phyloP scores from a whole-genome alignment of 495 filamentous ascomycete genomes.

The Xylaria telfairii region DNA sequence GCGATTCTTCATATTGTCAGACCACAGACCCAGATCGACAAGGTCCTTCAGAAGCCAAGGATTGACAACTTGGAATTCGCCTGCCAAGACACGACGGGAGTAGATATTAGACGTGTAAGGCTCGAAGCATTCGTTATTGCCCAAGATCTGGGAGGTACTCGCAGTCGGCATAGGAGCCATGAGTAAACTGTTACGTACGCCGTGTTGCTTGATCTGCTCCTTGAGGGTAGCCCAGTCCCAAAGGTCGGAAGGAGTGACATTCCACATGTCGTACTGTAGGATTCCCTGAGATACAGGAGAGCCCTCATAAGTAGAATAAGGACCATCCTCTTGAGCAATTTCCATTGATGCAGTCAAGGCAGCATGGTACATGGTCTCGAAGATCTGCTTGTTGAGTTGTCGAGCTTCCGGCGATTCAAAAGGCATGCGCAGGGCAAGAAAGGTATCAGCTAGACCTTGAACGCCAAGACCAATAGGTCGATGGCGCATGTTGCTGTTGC shows the following conservation, averaged over 20 bases:
- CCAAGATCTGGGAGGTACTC: slow-evolving; percentile 93
- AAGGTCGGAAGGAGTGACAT: slow-evolving; percentile 86
- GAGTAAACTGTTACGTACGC: slow-evolving; percentile 91
- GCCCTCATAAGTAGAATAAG: slow-evolving; percentile 90
- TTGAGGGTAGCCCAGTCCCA: slow-evolving; percentile 97
- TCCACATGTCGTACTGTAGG: slow-evolving; percentile 99
- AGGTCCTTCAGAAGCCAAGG: slow-evolving; percentile 98
- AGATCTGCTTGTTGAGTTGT: slow-evolving; percentile 96
- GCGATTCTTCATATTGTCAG: slow-evolving; percentile 99
- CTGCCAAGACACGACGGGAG: slow-evolving; percentile 94
- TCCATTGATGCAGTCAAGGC: slow-evolving; percentile 88
- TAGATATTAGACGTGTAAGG: slow-evolving; percentile 99
- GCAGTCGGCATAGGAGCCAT: slow-evolving; percentile 98
- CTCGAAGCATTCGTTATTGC: slow-evolving; percentile 99
- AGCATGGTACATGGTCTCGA: slow-evolving; percentile 99
- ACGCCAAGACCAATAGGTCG: slow-evolving; percentile 95
- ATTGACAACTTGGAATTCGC: slow-evolving; percentile 99
- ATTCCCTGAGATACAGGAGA: slow-evolving; percentile 94
- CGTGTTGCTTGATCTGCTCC: slow-evolving; percentile 85
- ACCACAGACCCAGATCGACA: slow-evolving; percentile 97
- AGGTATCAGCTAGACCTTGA: slow-evolving; percentile 97
- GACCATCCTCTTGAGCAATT: slow-evolving; percentile 78
- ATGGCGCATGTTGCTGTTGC: slow-evolving; percentile 93
- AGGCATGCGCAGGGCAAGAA: slow-evolving; percentile 93
- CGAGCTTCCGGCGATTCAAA: slow-evolving; percentile 95